Evolutionary conservation across 2,329 filamentous ascomycete genomes (phyloP), one percentile per base, ranked within the genome.

Genomic region (Colletotrichum truncatum): DNA sequence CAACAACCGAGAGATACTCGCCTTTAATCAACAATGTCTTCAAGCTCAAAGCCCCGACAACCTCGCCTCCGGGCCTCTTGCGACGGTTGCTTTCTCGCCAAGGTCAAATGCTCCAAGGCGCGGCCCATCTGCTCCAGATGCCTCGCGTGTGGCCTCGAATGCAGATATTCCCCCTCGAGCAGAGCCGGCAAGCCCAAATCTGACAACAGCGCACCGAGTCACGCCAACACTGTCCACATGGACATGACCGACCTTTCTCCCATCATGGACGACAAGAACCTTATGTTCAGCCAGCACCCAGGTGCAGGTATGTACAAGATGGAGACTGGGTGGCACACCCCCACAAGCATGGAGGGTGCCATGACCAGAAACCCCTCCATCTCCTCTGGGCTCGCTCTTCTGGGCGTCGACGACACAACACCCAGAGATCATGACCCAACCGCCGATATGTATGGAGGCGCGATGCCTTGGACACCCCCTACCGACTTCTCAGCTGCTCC

Each of bases 81-180:
- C 70, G 84, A 87, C 66, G 82, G 82, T 7, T 87, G 84, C 73
- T 85, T 86, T 71, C 73, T 84, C 18, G 84, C 84, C 66, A 87
- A 87, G 70, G 84, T 87, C 74, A 86, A 86, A 70, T 87, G 84
- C 73, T 84, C 82, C 66, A 86, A 86, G 68, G 76, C 77, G 3
- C 76, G 82, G n/a, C 84, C 84, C 2, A 80, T 85, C 51, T 87
- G 84, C 72, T 79, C 79, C n/a, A 78, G 84, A 39, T 87, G 84
- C 67, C 75, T 86, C 3, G 72, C 79, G 3, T 83, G 80, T 43
- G 84, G 84, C 7, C 78, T 81, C 39, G 76, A 83, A 49, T 87
- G 84, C 68, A 79, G 78, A 8, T 87, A 86, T 68, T 85, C 83
- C 14, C 84, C 84, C 1, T 86, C 84, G 1, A 84, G 80, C 68